Evolutionary conservation across 305 asterid genomes (phyloP).

Genomic region (Stenogyne calaminthoides): DNA sequence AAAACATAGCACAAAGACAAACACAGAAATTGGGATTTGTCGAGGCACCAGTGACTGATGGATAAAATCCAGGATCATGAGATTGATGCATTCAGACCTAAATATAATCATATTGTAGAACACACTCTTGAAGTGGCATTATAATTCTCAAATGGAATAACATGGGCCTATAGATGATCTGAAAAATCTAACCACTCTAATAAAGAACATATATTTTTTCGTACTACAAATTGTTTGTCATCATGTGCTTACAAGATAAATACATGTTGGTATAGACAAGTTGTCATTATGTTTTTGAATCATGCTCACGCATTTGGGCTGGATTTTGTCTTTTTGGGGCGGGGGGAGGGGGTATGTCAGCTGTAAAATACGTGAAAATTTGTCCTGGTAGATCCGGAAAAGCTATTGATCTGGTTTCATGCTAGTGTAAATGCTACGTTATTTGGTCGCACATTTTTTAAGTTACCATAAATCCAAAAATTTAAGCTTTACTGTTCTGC

Average conservation of each 20-base stretch:
- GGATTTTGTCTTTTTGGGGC: too few relatives aligned
- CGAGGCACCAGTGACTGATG: background rate
- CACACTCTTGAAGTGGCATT: background rate
- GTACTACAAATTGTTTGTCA: background rate
- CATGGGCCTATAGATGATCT: background rate
- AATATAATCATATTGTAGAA: background rate
- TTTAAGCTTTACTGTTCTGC: background rate
- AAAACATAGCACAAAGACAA: background rate
- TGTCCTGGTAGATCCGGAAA: background rate
- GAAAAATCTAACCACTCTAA: background rate
- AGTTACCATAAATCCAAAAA: background rate
- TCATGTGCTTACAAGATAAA: slow-evolving; percentile 9
- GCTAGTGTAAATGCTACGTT: background rate
- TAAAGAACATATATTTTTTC: background rate
- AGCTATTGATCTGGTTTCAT: background rate
- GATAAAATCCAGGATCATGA: background rate
- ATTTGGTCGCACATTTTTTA: background rate
- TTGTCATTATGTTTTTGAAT: background rate
- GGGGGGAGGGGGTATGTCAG: too few relatives aligned
- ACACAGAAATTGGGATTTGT: background rate
- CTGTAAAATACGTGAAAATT: too few relatives aligned
- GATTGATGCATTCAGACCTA: background rate
- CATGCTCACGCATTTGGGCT: background rate
- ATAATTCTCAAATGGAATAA: background rate
- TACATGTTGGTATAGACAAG: background rate